Base-by-base conservation (phyloP, 805 yeast genomes). In the Candida tammaniensis region DNA sequence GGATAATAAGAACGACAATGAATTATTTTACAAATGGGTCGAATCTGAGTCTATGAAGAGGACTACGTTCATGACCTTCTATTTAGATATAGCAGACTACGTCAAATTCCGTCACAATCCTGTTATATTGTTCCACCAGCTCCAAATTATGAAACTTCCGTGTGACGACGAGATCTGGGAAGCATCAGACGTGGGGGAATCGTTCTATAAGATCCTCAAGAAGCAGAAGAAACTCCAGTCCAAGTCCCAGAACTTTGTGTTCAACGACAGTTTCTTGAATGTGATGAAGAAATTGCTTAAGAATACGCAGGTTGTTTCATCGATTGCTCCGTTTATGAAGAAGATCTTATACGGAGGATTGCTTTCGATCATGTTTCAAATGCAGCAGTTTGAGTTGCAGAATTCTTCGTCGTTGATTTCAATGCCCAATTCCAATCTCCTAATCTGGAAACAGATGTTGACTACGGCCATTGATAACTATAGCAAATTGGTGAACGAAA, bases 1-100 rank as follows among this genome's bases (percentile, higher is more conserved):
- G 8, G 44, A 38, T 14, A 53, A 55, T 24, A 50, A 44, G 7
- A 40, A 54, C 12, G 72, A 66, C 36, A 31, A 36, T 10, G 60
- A 46, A 12, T 48, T 64, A 17, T 80, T 49, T 72, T 77, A 74
- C 48, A 70, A 57, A 67, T 86, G 95, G 95, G 80, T 86, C 10
- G 86, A 84, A 35, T 76, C 78, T 25, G 96, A 86, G 57, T 74
- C 80, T 31, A 67, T 84, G 68, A 86, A 86, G 52, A 60, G 96
- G 38, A 73, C 83, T 1, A 85, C 94, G 1, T 76, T 80, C 39
- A 77, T 84, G 78, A 87, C 94, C 10, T 87, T 86, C 53, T 82
- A 82, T 52, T 67, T 83, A 48, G 96, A 86, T 57, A 79, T 83
- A 2, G 72, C 81, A 2, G 94, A 87, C 61, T 83, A 87, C 24